These are phyloP conservation scores for Aspergillus sergii DNA, from an alignment of 2,329 filamentous ascomycete genomes.

Conservation along the genomic window DNA sequence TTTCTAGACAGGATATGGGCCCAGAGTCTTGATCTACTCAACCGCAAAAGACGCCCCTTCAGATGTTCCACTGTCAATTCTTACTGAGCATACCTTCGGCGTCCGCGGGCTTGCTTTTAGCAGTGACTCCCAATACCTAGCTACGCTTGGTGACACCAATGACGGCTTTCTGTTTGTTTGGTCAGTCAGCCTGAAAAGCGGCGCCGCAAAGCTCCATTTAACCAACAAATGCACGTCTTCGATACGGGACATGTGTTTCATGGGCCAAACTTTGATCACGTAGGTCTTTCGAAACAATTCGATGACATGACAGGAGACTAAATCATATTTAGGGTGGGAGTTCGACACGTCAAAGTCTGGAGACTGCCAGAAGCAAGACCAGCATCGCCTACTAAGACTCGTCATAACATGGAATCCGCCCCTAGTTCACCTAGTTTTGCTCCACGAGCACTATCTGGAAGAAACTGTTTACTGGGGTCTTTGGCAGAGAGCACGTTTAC, in stretches of 20 bases:
- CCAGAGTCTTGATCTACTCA: slow-evolving; percentile 86
- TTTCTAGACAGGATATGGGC: slow-evolving; percentile 78
- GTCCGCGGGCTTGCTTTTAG: slow-evolving; percentile 90
- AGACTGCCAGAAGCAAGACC: slow-evolving; percentile 69
- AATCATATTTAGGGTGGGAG: slow-evolving; percentile 61
- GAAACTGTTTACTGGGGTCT: slow-evolving; percentile 82
- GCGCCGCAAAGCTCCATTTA: slow-evolving; percentile 74
- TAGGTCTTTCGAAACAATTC: slow-evolving; percentile 34
- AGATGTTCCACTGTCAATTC: slow-evolving; percentile 78
- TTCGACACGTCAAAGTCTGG: slow-evolving; percentile 94
- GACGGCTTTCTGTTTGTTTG: slow-evolving; percentile 94
- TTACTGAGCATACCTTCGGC: slow-evolving; percentile 88
- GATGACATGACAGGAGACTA: slow-evolving; percentile 9
- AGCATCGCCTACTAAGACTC: slow-evolving; percentile 66
- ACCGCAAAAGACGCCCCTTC: slow-evolving; percentile 74
- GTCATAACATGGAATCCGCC: slow-evolving; percentile 47
- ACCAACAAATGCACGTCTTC: slow-evolving; percentile 92
- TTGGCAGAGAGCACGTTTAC: slow-evolving; percentile 84
- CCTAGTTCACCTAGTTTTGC: slow-evolving; percentile 43
- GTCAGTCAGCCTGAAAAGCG: slow-evolving; percentile 80
- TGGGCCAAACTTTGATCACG: slow-evolving; percentile 80
- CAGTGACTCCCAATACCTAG: slow-evolving; percentile 79
- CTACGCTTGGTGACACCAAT: slow-evolving; percentile 83
- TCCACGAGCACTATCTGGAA: slow-evolving; percentile 75
- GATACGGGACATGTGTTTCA: slow-evolving; percentile 86